These are phyloP conservation scores for Buddleja alternifolia DNA, from an alignment of 257 asterid species.

Conservation along the genomic window DNA sequence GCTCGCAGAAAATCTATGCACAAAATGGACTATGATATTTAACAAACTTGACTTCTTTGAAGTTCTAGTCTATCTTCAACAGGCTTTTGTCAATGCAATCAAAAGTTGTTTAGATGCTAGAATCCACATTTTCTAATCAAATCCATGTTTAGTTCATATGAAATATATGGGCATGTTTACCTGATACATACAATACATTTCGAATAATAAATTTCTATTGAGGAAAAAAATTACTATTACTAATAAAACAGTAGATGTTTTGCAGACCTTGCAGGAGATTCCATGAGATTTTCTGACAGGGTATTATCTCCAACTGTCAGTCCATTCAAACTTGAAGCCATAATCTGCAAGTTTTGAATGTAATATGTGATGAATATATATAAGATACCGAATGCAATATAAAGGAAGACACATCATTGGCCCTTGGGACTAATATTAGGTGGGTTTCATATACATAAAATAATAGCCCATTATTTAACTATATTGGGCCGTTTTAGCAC, in stretches of 20 bases:
- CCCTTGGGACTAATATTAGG: too few relatives aligned
- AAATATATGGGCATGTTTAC: too few relatives aligned
- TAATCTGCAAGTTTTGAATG: conserved; percentile 58
- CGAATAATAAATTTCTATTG: background rate
- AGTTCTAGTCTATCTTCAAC: background rate
- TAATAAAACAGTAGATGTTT: conserved; percentile 51
- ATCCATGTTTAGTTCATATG: too few relatives aligned
- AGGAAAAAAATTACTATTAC: conserved; percentile 20
- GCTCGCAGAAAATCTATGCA: too few relatives aligned
- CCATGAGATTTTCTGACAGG: conserved; percentile 65
- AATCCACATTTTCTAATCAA: too few relatives aligned
- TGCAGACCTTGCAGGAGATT: conserved; percentile 80
- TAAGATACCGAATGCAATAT: conserved; percentile 6
- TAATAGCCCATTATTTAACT: too few relatives aligned
- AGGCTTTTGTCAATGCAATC: background rate
- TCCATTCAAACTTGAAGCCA: conserved; percentile 98
- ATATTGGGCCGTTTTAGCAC: too few relatives aligned
- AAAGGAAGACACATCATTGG: background rate
- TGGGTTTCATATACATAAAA: too few relatives aligned
- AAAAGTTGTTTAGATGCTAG: too few relatives aligned
- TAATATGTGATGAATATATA: background rate
- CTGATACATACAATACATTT: background rate
- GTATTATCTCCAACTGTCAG: conserved; percentile 85
- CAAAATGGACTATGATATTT: too few relatives aligned
- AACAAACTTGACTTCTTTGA: too few relatives aligned